Evolutionary conservation across 371 early-diverging fungal species (phyloP).

Genomic region (Furculomyces boomerangus): DNA sequence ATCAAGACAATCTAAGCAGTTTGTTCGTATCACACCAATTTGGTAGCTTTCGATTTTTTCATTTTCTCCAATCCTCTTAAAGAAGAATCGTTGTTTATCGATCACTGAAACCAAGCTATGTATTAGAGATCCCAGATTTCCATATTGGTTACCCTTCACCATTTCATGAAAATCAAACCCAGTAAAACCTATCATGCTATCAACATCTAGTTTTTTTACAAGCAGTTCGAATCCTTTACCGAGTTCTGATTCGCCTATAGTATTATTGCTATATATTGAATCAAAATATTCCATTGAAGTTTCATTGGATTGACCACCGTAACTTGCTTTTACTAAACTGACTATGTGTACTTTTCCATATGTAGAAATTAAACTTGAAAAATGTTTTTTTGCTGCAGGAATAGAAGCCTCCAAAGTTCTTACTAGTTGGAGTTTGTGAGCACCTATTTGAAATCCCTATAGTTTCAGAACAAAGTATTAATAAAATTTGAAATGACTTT

Average conservation of each 20-base stretch:
- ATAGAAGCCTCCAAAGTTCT: slow-evolving; percentile 43
- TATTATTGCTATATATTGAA: not conserved
- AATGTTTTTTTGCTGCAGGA: slow-evolving; percentile 66
- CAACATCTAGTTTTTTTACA: slow-evolving; percentile 23
- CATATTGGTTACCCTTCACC: slow-evolving; percentile 61
- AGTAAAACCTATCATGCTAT: slow-evolving; percentile 27
- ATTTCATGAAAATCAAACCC: slow-evolving; percentile 73
- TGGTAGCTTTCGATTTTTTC: slow-evolving; percentile 27
- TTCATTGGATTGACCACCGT: not conserved
- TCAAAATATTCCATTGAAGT: not conserved
- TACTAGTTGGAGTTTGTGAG: slow-evolving; percentile 61
- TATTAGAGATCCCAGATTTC: slow-evolving; percentile 38
- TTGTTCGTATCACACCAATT: slow-evolving; percentile 72
- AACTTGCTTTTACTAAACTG: slow-evolving; percentile 50
- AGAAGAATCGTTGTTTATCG: not conserved
- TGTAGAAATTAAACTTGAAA: slow-evolving; percentile 47
- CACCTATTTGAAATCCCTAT: slow-evolving; percentile 64
- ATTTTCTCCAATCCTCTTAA: not conserved
- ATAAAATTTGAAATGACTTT: too few relatives aligned
- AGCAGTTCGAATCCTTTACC: slow-evolving; percentile 45
- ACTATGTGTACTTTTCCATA: slow-evolving; percentile 63
- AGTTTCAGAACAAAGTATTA: too few relatives aligned
- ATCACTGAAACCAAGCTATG: slow-evolving; percentile 10
- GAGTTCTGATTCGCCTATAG: slow-evolving; percentile 36
- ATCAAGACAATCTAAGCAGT: slow-evolving; percentile 97